phyloP scores from a whole-genome alignment of 164 flowering plant species.

The Chimonanthus salicifolius region DNA sequence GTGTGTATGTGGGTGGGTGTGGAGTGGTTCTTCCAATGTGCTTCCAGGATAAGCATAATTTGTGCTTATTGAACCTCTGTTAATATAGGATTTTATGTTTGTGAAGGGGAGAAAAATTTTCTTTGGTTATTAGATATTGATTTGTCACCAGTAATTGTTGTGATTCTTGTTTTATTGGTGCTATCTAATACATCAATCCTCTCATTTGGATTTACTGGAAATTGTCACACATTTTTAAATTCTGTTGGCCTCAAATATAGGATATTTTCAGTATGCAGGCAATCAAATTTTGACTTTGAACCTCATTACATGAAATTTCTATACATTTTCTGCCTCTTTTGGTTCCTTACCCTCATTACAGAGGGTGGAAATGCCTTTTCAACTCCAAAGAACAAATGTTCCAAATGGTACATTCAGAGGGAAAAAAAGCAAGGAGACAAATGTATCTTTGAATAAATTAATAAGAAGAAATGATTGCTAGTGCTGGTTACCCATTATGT shows the following conservation, averaged over 20 bases:
- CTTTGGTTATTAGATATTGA: not conserved
- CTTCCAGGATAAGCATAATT: no score
- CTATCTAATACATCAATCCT: no score
- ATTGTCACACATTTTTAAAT: no score
- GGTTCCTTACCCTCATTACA: not conserved
- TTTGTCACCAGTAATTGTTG: not conserved
- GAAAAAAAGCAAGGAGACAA: not conserved
- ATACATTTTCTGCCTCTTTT: not conserved
- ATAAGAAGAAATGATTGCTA: not conserved
- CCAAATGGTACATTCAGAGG: no score
- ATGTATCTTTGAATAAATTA: not conserved
- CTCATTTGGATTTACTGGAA: not conserved
- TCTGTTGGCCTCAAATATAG: not conserved
- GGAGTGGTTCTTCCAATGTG: no score
- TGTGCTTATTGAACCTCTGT: no score
- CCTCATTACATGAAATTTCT: not conserved
- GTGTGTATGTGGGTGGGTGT: no score
- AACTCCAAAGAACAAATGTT: not conserved
- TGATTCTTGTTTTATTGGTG: no score
- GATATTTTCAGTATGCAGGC: not conserved
- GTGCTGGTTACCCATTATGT: not conserved
- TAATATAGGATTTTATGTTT: not conserved
- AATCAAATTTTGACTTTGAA: not conserved
- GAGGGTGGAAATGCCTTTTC: not conserved
- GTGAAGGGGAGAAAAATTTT: not conserved